Conservation (phyloP, 495 filamentous ascomycete species). For the Talaromyces stipitatus region DNA sequence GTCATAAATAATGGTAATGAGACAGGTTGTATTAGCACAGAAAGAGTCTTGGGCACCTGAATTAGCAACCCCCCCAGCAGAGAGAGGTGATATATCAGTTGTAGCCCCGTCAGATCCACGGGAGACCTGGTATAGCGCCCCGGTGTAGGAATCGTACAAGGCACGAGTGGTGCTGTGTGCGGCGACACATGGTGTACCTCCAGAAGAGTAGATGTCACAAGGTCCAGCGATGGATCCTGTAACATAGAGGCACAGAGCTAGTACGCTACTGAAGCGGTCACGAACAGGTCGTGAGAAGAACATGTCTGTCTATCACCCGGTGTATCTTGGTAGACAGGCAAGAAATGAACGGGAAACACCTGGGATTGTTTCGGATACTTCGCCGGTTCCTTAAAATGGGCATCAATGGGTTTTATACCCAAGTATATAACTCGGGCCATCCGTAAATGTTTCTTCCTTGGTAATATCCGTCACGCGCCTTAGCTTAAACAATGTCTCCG, state of each 20-base stretch:
- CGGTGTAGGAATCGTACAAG: slow-evolving; percentile 41
- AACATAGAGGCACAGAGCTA: slow-evolving; percentile 33
- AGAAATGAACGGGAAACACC: not conserved
- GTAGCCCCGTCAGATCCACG: slow-evolving; percentile 43
- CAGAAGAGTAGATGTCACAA: slow-evolving; percentile 48
- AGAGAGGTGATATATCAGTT: slow-evolving; percentile 36
- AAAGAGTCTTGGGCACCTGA: slow-evolving; percentile 48
- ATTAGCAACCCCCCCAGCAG: slow-evolving; percentile 50
- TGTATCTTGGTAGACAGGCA: not conserved
- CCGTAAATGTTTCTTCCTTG: too few relatives aligned
- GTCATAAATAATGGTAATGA: slow-evolving; percentile 54
- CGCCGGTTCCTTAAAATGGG: not conserved
- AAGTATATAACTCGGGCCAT: too few relatives aligned
- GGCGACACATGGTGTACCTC: slow-evolving; percentile 47
- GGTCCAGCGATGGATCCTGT: slow-evolving; percentile 40
- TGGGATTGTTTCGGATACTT: not conserved
- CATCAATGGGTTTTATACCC: not conserved
- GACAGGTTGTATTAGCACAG: slow-evolving; percentile 48
- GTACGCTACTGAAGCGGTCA: slow-evolving; percentile 15
- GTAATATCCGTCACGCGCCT: too few relatives aligned
- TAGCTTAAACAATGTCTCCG: too few relatives aligned
- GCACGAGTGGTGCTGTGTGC: slow-evolving; percentile 56
- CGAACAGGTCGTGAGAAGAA: not conserved
- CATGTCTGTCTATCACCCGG: not conserved
- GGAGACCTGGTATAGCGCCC: slow-evolving; percentile 47